Base-by-base conservation (phyloP, 2,329 filamentous ascomycete species). In the Aspergillus fischeri region DNA sequence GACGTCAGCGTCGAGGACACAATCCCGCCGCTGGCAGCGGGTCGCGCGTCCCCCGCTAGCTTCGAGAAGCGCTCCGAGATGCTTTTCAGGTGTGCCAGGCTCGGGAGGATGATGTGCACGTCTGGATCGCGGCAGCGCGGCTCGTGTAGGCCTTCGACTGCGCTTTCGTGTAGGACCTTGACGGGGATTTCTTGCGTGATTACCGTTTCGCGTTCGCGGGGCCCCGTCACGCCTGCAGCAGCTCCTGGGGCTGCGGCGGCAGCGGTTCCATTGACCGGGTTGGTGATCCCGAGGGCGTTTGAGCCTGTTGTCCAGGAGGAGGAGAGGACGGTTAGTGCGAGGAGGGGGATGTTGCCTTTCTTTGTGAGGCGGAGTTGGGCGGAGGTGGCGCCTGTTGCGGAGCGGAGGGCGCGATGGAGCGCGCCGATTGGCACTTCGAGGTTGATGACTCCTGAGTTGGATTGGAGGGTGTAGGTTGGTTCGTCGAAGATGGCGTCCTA, bases 111-210 rank as follows among this genome's bases (percentile, higher is more conserved):
- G 69, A 99, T 96, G 75, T 97, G 90, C 2, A 97, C 92, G 68
- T 97, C 94, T 42, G 93, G 91, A 66, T 96, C 92, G 58, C 91
- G 87, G 58, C 92, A 91, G 59, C 87, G 86, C 14, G 94, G 94
- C 77, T 99, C 93, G 77, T 96, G 91, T 60, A 97, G 86, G n/a
- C 87, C 89, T 68, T 94, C 90, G n/a, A 97, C 91, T 0, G 86
- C 88, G 53, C 89, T 85, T 2, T 90, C 87, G 57, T 90, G 86
- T 9, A 99, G 83, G 1, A 99, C 92, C 20, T 92, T 88, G 47
- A 97, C 89, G n/a, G 94, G 94, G 42, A 99, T 89, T 74, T 97
- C 92, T 70, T 99, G 94, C 0, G 92, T 96, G 68, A 99, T 89
- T 65, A 95, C 83, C 61, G 94, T 96, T 73, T 97, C 92, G 65